These are phyloP conservation scores for Bidens hawaiensis DNA, from an alignment of 140 eudicot genomes.

Conservation along the genomic window DNA sequence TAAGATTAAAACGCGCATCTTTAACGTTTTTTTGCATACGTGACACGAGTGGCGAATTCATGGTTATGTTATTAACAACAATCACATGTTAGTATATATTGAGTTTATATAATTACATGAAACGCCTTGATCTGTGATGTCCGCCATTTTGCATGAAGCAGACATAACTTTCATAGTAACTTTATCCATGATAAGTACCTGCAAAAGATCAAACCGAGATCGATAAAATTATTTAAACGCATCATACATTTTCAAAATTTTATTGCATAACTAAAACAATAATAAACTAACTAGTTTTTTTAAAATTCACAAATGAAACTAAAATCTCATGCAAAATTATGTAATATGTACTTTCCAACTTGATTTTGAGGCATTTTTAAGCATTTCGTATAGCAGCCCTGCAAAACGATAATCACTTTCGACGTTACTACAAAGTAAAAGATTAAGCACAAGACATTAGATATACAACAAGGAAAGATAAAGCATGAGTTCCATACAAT, in stretches of 20 bases:
- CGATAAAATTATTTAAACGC: not conserved
- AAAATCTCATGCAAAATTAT: slow-evolving; percentile 5
- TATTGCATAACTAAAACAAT: not conserved
- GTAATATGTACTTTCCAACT: slow-evolving; percentile 75
- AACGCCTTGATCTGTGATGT: slow-evolving; percentile 92
- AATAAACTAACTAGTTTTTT: slow-evolving; percentile 1
- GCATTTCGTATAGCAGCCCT: slow-evolving; percentile 92
- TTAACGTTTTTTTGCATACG: not conserved
- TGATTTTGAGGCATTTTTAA: slow-evolving; percentile 55
- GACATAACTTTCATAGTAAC: slow-evolving; percentile 95
- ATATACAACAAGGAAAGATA: slow-evolving; percentile 11
- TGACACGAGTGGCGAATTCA: not conserved
- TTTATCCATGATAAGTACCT: slow-evolving; percentile 97
- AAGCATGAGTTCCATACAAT: too few relatives aligned
- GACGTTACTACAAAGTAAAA: not conserved
- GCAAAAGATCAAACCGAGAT: slow-evolving; percentile 15
- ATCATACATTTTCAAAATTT: slow-evolving; percentile 1
- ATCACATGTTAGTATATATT: slow-evolving; percentile 8
- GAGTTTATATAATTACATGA: slow-evolving; percentile 58
- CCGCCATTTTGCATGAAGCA: slow-evolving; percentile 90
- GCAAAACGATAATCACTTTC: slow-evolving; percentile 13
- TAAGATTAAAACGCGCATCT: slow-evolving; percentile 6
- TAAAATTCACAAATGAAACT: not conserved
- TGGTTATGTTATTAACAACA: not conserved
- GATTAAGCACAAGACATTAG: slow-evolving; percentile 2